Percentiles rank a stretch among this genome's conserved stretches.
Evolutionary conservation across 208 protist species (phyloP).

Genomic region (Leishmania major): DNA sequence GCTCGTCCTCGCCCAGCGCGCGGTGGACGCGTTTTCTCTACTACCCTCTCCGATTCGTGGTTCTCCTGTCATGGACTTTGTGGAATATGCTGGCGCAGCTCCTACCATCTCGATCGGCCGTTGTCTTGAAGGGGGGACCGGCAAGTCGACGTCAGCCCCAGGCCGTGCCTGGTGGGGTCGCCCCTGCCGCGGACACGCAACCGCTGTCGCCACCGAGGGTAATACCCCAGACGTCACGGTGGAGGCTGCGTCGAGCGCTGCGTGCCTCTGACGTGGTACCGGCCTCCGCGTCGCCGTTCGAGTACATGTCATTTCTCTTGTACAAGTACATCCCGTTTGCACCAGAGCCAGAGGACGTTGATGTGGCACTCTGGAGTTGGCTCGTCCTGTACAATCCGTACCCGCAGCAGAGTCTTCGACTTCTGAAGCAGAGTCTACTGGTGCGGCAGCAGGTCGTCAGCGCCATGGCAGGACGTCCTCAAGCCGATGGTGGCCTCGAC

Average conservation of each 20-base stretch:
- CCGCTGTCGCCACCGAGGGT: neutral
- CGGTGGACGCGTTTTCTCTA: conserved; percentile 18
- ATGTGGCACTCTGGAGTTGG: conserved; percentile 53
- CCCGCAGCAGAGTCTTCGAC: conserved; percentile 34
- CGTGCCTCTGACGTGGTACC: conserved; percentile 17
- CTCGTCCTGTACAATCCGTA: conserved; percentile 28
- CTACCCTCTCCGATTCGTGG: conserved; percentile 14
- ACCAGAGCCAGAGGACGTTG: conserved; percentile 37
- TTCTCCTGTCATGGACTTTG: conserved; percentile 36
- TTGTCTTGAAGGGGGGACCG: neutral
- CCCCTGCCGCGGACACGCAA: neutral
- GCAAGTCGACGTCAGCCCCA: neutral
- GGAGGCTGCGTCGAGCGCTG: conserved; percentile 26
- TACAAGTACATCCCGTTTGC: conserved; percentile 36
- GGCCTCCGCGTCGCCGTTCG: conserved; percentile 26
- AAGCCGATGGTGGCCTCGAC: neutral
- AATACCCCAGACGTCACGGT: conserved; percentile 16
- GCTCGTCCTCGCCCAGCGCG: conserved; percentile 15
- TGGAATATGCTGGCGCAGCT: conserved; percentile 18
- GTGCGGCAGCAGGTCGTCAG: conserved; percentile 17
- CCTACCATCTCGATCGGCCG: neutral
- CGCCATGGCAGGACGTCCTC: neutral
- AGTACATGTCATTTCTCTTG: conserved; percentile 22
- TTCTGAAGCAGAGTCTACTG: conserved; percentile 33
- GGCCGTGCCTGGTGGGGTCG: neutral